Evolutionary conservation across 148 eudicot species (phyloP).

Genomic region (Talinum fruticosum): DNA sequence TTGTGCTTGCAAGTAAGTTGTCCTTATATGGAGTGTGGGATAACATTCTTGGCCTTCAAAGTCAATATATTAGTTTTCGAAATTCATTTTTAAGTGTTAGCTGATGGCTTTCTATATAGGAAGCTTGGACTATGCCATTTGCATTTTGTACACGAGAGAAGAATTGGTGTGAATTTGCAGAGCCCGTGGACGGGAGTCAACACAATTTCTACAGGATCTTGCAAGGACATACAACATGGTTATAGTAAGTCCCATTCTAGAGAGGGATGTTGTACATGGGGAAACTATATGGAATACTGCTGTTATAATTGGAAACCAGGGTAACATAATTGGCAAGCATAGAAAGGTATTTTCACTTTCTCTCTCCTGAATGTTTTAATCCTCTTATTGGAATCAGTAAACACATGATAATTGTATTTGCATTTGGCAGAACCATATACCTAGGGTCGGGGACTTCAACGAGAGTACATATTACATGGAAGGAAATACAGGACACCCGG

Average conservation of each 20-base stretch:
- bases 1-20: constrained; percentile 77
- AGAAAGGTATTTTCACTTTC: constrained; percentile 54
- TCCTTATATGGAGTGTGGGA: background rate
- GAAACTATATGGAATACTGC: constrained; percentile 96
- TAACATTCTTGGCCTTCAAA: background rate
- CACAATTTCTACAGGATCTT: constrained; percentile 69
- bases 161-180: constrained; percentile 95
- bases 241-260: constrained; percentile 81
- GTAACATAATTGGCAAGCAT: constrained; percentile 89
- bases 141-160: constrained; percentile 97
- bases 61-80: too few relatives aligned
- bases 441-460: constrained; percentile 92
- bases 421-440: constrained; percentile 88
- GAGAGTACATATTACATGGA: constrained; percentile 99
- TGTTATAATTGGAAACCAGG: constrained; percentile 84
- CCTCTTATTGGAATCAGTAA: background rate
- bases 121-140: constrained; percentile 98
- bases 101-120: constrained; percentile 39
- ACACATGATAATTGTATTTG: constrained; percentile 5
- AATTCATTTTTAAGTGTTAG: background rate
- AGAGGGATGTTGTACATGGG: constrained; percentile 85
- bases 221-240: constrained; percentile 91
- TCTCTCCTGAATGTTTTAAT: background rate
- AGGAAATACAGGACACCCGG: constrained; percentile 97
- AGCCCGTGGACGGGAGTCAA: constrained; percentile 87